Evolutionary conservation across 2,329 filamentous ascomycete genomes (phyloP), one percentile per base, ranked within the genome.

Genomic region (Leptographium flavum): DNA sequence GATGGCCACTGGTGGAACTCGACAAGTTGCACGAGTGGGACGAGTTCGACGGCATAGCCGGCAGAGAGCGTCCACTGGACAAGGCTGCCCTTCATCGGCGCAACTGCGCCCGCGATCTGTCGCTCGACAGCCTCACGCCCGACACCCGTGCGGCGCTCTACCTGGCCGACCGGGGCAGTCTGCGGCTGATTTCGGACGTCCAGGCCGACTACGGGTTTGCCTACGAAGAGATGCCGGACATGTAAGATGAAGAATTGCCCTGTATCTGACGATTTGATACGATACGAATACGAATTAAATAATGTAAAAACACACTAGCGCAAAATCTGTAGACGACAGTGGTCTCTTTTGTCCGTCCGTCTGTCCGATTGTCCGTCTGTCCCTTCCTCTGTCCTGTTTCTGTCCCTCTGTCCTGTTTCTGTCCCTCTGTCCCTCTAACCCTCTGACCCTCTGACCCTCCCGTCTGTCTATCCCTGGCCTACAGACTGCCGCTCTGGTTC

Each of bases 161-260:
- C 33, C 38, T 32, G 5, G 56, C 44, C 1, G 53, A 53, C 14
- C 49, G 52, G 2, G 52, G 49, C 1, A 51, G 53, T 17, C 39
- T 54, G 32, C 17, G 27, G 9, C 27, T 43, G 3, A 45, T 38
- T 10, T 48, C 43, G 21, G 36, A 48, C 27, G 32, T 5, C 21
- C 11, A 10, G 31, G 30, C 21, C 9, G 52, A 55, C 7, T 54
- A 50, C 31, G 42, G 39, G 3, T 51, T 55, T n/a, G 30, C 28
- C 2, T 56, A 57, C 36, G 55, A 57, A 22, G 55, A 57, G 7
- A 31, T 31, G 27, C 35, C 42, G 14, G 25, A 38, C 14, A 5
- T 37, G 23, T 19, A 10, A 23, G 13, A 22, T 4, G 8, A 19
- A 13, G 11, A 17, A 5, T 7, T 9, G 23, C 13, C 19, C 11